Base-by-base conservation (phyloP, 2,329 filamentous ascomycete genomes). In the Claviceps cyperi region DNA sequence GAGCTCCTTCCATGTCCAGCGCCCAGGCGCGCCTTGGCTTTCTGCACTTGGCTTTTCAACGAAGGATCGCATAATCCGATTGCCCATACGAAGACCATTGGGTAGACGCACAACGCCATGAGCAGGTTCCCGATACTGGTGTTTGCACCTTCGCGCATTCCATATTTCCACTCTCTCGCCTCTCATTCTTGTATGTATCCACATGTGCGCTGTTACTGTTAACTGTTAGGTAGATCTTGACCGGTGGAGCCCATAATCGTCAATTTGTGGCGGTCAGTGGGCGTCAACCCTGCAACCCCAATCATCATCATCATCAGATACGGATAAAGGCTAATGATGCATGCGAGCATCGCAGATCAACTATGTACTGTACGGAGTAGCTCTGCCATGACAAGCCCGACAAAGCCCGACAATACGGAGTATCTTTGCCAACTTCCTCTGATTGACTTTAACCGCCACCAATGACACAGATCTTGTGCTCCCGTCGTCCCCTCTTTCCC, bases 211-310 rank as follows among this genome's bases (percentile, higher is more conserved):
- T 39, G 15, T 21, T 14, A n/a, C n/a, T n/a, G n/a, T n/a, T n/a
- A n/a, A n/a, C n/a, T n/a, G n/a, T n/a, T n/a, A n/a, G n/a, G n/a
- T n/a, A 47, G 46, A 32, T 47, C 37, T 47, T n/a, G 46, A 39
- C n/a, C 46, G 21, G 46, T 24, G 21, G 21, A 40, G 37, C 37
- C 8, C 37, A 13, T 40, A 15, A 21, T 40, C 35, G 37, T 41
- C 37, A 37, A 41, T 47, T 40, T 32, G 46, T 47, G 37, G 36
- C 46, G 37, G 46, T 47, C 37, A 47, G 22, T 47, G 37, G 46
- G 37, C 37, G 17, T 11, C 17, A 21, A 19, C 39, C 39, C 8
- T 47, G 46, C 46, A 47, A 5, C 28, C 13, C 28, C 43, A 36
- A 32, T 44, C 43, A 44, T 36, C 7, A 45, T 36, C 7, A 45